Evolutionary conservation across 495 filamentous ascomycete genomes (phyloP), one percentile per base, ranked within the genome.

Genomic region (Corynascus novoguineensis): DNA sequence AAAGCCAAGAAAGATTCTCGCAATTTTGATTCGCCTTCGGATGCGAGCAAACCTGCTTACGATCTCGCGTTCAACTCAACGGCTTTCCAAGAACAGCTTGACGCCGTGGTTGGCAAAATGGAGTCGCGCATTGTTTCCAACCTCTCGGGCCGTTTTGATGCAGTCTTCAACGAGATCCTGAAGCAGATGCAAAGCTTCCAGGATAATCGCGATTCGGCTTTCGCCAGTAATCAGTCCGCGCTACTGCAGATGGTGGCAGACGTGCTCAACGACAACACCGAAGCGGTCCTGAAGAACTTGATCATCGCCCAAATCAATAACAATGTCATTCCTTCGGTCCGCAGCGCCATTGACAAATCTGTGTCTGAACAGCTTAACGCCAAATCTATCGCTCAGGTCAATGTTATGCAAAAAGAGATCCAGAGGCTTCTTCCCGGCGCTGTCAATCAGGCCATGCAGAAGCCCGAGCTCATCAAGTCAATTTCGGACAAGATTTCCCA

Each of bases 181-280:
- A 67, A 69, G 57, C 71, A 73, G 55, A 71, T 72, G 54, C 59
- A 68, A 27, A 42, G 28, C n/a, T 66, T 70, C 46, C 61, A 62
- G 34, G 66, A 68, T n/a, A 60, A 42, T 31, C 65, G 67, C 35
- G 67, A 70, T 34, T 53, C 61, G 5, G 61, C 64, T 21, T 70
- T 68, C 40, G 58, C 57, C 27, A 68, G 62, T 55, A 75, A 71
- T 53, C 75, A 78, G 58, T 72, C 70, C 10, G 60, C 72, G 12
- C 62, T 99, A 31, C 79, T 99, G 50, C 87, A 89, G 21, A 78
- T 96, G 41, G 88, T 99, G 9, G 93, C 90, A 1, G 84, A 81
- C 50, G 92, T 93, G 12, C 77, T 99, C 19, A 87, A 89, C 19
- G 86, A 93, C 44, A 97, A 97, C 59, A 88, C 95, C 28, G 90